These are phyloP conservation scores for Striga hermonthica DNA, from an alignment of 305 asterid species.

Conservation along the genomic window DNA sequence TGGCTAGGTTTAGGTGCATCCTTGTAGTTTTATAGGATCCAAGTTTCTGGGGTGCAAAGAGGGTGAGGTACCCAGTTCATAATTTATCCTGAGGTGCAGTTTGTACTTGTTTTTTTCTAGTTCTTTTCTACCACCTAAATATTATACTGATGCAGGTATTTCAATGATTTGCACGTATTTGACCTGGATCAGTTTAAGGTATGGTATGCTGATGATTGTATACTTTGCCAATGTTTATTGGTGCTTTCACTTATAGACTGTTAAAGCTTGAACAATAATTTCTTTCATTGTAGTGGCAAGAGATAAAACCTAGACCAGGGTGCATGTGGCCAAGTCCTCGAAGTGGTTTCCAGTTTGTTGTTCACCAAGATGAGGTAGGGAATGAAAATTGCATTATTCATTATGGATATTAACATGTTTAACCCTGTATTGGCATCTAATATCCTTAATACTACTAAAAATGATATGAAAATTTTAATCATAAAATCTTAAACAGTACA, in stretches of 20 bases:
- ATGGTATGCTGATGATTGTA: constrained; percentile 21
- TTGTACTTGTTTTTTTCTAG: constrained; percentile 8
- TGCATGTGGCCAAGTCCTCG: constrained; percentile 96
- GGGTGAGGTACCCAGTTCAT: constrained; percentile 11
- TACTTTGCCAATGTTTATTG: constrained; percentile 10
- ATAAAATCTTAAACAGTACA: constrained; percentile 4
- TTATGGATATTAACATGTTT: constrained; percentile 10
- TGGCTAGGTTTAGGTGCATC: constrained; percentile 1
- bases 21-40: constrained; percentile 1
- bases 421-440: constrained; percentile 14
- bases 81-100: constrained; percentile 5
- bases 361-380: constrained; percentile 84
- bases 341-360: constrained; percentile 90
- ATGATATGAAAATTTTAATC: not conserved
- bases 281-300: constrained; percentile 77
- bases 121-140: constrained; percentile 28
- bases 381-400: constrained; percentile 19
- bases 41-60: not conserved
- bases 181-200: constrained; percentile 96
- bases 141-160: constrained; percentile 64
- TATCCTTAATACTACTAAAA: constrained; percentile 8
- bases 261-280: constrained; percentile 21
- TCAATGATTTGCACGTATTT: constrained; percentile 82
- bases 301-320: constrained; percentile 86
- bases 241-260: constrained; percentile 6